Conservation (phyloP, 305 asterid genomes). For the Stenogyne calaminthoides region DNA sequence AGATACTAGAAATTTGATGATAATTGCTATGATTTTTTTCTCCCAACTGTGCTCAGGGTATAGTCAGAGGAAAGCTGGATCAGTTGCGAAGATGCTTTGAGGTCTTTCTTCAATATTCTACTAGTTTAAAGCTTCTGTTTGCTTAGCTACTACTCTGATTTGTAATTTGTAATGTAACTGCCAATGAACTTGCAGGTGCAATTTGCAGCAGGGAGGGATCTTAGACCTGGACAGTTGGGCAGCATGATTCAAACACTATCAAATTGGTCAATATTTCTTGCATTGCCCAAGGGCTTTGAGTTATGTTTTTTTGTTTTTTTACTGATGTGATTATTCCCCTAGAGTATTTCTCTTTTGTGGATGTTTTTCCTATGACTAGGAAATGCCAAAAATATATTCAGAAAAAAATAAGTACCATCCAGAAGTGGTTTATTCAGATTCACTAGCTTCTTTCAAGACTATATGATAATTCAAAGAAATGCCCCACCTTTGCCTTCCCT, state of each 20-base stretch:
- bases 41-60: conserved; percentile 62
- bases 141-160: conserved; percentile 4
- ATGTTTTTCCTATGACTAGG: not conserved
- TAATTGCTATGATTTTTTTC: conserved; percentile 13
- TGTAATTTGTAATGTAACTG: conserved; percentile 18
- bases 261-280: conserved; percentile 56
- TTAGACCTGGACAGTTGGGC: conserved; percentile 92
- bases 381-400: not conserved
- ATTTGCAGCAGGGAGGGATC: conserved; percentile 99
- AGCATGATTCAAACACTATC: conserved; percentile 71
- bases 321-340: not conserved
- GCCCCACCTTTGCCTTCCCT: not conserved
- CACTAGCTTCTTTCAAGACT: conserved; percentile 4
- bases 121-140: conserved; percentile 18
- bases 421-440: conserved; percentile 5
- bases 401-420: not conserved
- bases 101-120: conserved; percentile 46
- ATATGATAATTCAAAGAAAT: conserved; percentile 13
- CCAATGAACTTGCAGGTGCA: conserved; percentile 68
- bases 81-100: conserved; percentile 96
- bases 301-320: not conserved
- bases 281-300: not conserved
- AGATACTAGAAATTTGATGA: conserved; percentile 8
- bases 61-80: conserved; percentile 97
- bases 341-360: not conserved